A percentile compares a stretch with the other conserved stretches of the same genome.
phyloP scores from a whole-genome alignment of 805 yeast species.

The Lipomyces yamanashiensis region DNA sequence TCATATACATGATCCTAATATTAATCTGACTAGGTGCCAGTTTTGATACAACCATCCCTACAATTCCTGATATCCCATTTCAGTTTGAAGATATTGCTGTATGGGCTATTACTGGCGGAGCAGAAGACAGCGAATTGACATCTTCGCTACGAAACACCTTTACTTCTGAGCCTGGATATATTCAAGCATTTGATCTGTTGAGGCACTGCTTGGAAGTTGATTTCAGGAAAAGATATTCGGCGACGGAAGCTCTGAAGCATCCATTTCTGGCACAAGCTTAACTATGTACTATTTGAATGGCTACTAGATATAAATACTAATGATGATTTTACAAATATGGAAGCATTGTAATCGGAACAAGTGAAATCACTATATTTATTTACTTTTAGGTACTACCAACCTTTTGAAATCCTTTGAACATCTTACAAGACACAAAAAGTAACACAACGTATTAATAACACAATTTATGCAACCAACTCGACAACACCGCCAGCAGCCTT shows the following conservation, averaged over 20 bases:
- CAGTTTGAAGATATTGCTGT: slow-evolving; percentile 51
- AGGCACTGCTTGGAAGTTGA: slow-evolving; percentile 70
- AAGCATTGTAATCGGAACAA: neutral
- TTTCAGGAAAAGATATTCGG: slow-evolving; percentile 68
- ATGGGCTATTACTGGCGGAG: slow-evolving; percentile 42
- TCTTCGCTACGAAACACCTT: slow-evolving; percentile 4
- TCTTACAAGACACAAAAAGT: slow-evolving; percentile 25
- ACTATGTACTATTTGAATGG: too few species aligned
- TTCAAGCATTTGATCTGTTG: slow-evolving; percentile 43
- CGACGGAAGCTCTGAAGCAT: slow-evolving; percentile 58
- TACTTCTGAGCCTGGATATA: slow-evolving; percentile 33
- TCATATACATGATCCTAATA: neutral
- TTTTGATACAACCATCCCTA: slow-evolving; percentile 66
- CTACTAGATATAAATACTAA: too few species aligned
- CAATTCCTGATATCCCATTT: slow-evolving; percentile 52
- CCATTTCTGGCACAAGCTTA: slow-evolving; percentile 23
- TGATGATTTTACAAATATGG: neutral
- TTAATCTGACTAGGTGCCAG: slow-evolving; percentile 52
- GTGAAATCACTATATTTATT: slow-evolving; percentile 18
- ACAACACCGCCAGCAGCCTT: slow-evolving; percentile 99
- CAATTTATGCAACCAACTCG: slow-evolving; percentile 92
- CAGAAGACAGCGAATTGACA: slow-evolving; percentile 11
- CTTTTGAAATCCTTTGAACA: slow-evolving; percentile 26
- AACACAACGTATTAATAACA: slow-evolving; percentile 1
- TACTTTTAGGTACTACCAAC: slow-evolving; percentile 31